Evolutionary conservation across 75 land plant genomes (phyloP).

Genomic region (Selaginella tamariscina): DNA sequence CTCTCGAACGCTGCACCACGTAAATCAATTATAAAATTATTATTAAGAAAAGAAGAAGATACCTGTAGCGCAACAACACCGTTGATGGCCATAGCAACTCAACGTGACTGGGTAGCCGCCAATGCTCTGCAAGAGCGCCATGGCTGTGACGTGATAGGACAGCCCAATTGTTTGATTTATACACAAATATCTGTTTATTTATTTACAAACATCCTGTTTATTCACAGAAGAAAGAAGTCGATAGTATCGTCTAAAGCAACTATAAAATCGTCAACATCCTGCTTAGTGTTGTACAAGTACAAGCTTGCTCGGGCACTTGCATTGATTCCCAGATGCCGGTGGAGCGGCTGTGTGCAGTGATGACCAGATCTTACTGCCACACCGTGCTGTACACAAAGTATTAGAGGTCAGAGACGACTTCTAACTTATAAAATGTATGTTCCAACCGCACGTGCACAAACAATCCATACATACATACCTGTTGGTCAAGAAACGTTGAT

Average conservation of each 20-base stretch:
- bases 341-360: slow-evolving; percentile 88
- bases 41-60: no score
- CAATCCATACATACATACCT: slow-evolving; percentile 28
- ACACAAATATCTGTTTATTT: no score
- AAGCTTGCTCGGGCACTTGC: slow-evolving; percentile 82
- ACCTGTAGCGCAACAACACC: not conserved
- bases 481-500: slow-evolving; percentile 74
- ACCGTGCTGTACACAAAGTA: slow-evolving; percentile 51
- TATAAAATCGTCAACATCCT: slow-evolving; percentile 67
- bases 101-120: not conserved
- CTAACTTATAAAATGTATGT: no score
- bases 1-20: no score
- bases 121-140: not conserved
- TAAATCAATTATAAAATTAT: no score
- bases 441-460: not conserved
- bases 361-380: slow-evolving; percentile 90
- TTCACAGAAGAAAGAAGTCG: slow-evolving; percentile 45
- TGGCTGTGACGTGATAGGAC: not conserved
- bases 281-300: slow-evolving; percentile 82
- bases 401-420: no score
- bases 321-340: slow-evolving; percentile 44
- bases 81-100: not conserved
- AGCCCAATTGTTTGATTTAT: not conserved
- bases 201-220: no score
- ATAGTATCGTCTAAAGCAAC: slow-evolving; percentile 59